These are phyloP conservation scores for Sphaerosporella brunnea DNA, from an alignment of 495 filamentous ascomycete species.

Conservation along the genomic window DNA sequence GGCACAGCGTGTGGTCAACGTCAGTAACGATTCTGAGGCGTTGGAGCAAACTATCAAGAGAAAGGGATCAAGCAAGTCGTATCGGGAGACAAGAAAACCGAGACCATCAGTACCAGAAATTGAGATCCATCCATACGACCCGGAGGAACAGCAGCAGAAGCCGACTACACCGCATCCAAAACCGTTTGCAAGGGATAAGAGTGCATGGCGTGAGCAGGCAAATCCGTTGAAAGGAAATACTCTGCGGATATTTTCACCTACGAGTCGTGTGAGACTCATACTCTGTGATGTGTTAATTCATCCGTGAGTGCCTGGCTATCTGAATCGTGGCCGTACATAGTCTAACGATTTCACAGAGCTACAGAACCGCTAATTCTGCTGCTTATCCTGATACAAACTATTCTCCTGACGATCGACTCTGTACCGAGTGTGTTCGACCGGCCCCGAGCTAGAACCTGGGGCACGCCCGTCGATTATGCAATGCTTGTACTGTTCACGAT, in stretches of 20 bases:
- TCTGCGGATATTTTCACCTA: constrained; percentile 65
- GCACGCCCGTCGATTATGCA: constrained; percentile 55
- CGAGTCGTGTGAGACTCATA: constrained; percentile 52
- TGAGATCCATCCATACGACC: constrained; percentile 27
- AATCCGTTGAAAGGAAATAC: constrained; percentile 81
- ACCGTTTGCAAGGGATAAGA: constrained; percentile 26
- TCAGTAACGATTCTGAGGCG: constrained; percentile 66
- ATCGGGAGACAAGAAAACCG: constrained; percentile 23
- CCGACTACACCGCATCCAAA: too few species aligned
- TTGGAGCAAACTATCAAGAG: constrained; percentile 60
- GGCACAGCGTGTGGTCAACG: constrained; percentile 92
- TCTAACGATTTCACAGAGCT: constrained; percentile 23
- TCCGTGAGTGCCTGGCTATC: constrained; percentile 33
- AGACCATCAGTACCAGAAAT: constrained; percentile 38
- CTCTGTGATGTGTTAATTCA: constrained; percentile 82
- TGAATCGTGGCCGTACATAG: too few species aligned
- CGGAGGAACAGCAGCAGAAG: constrained; percentile 32
- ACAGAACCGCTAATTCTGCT: constrained; percentile 76
- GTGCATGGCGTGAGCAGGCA: constrained; percentile 34
- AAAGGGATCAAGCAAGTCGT: constrained; percentile 31
- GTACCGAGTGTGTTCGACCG: constrained; percentile 45
- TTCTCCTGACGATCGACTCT: constrained; percentile 70
- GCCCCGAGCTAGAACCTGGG: constrained; percentile 41
- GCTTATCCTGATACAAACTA: constrained; percentile 72
- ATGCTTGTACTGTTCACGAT: constrained; percentile 72